phyloP scores from a whole-genome alignment of 805 yeast genomes.

The Pichia californica region DNA sequence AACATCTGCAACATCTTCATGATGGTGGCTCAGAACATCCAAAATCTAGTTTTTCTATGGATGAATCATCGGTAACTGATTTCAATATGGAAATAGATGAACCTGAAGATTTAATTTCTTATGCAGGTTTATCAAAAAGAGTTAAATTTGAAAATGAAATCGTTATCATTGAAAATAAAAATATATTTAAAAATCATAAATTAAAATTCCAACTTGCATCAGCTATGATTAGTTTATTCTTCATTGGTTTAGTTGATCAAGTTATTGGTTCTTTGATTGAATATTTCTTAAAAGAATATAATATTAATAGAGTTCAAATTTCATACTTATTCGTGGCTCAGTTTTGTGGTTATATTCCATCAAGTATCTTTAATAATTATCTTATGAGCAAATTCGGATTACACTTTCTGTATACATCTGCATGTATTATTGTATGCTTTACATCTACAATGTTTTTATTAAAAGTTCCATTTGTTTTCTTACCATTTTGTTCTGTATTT shows the following conservation, averaged over 20 bases:
- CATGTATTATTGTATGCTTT: constrained; percentile 10
- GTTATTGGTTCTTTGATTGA: constrained; percentile 57
- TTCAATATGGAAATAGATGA: constrained; percentile 7
- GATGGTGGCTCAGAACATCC: neutral
- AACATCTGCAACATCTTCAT: neutral
- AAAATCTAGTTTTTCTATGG: neutral
- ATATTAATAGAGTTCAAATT: constrained; percentile 40
- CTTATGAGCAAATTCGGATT: constrained; percentile 42
- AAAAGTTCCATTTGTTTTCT: constrained; percentile 36
- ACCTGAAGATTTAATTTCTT: neutral
- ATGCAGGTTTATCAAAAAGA: neutral
- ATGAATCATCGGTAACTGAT: neutral
- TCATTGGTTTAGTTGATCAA: constrained; percentile 56
- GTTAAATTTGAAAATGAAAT: constrained; percentile 17
- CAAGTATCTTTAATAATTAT: constrained; percentile 43
- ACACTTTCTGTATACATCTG: constrained; percentile 35
- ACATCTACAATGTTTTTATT: constrained; percentile 28
- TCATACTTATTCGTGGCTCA: constrained; percentile 47
- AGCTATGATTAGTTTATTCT: constrained; percentile 34
- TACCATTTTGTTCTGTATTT: constrained; percentile 34
- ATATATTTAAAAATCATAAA: constrained; percentile 32
- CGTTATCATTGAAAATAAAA: constrained; percentile 32
- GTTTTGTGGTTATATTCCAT: constrained; percentile 46
- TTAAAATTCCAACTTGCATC: constrained; percentile 40
- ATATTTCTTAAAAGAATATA: constrained; percentile 39